These are phyloP conservation scores for Eucalyptus melliodora DNA, from an alignment of 345 rosid species.

Conservation along the genomic window DNA sequence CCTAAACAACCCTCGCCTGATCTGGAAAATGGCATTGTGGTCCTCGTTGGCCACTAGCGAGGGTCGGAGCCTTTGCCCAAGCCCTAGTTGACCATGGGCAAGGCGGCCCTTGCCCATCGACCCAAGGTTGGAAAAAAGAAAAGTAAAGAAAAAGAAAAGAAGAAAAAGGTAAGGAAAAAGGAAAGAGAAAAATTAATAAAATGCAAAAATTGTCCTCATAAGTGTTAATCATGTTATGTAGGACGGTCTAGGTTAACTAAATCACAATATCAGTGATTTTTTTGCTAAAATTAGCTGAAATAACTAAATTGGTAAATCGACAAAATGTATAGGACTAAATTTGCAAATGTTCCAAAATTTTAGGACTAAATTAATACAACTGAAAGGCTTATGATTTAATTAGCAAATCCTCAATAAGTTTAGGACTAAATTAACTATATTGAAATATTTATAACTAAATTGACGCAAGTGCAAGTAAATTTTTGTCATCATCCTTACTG, in stretches of 20 bases:
- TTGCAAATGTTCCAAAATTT: too few relatives aligned
- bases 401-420: neutral
- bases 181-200: too few relatives aligned
- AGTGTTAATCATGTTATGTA: rapidly evolving
- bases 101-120: rapidly evolving
- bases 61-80: neutral
- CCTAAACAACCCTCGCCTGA: neutral
- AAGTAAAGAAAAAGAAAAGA: too few relatives aligned
- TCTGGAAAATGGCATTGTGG: neutral
- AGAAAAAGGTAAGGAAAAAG: too few relatives aligned
- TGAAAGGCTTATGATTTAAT: too few relatives aligned
- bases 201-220: neutral
- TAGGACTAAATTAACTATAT: neutral
- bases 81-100: rapidly evolving
- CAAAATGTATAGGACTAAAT: too few relatives aligned
- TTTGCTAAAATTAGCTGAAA: rapidly evolving
- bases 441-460: neutral
- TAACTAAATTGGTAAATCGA: neutral
- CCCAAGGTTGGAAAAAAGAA: neutral
- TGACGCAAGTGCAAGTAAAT: neutral
- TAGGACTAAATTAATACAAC: too few relatives aligned
- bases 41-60: rapidly evolving
- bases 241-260: neutral
- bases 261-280: neutral
- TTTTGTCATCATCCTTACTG: neutral